Evolutionary conservation across 768 basidiomycete species (phyloP).

Genomic region (Leccinellum albellum): DNA sequence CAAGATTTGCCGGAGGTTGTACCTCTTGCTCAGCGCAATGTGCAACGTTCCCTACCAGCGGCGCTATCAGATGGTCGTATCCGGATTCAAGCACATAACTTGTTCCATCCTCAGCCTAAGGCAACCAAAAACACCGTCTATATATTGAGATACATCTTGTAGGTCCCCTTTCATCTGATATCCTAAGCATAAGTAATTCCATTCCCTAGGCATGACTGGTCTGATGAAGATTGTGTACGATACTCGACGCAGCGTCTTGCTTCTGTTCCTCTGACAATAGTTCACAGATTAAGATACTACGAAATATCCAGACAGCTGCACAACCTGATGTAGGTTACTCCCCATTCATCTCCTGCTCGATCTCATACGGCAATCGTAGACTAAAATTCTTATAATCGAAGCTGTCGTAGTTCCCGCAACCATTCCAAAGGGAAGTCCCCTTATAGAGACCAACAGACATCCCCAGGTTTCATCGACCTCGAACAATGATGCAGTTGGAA

Average conservation of each 20-base stretch:
- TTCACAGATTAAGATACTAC: neutral
- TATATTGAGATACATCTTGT: neutral
- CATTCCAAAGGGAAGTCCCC: neutral
- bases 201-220: neutral
- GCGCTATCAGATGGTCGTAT: neutral
- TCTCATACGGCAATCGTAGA: neutral
- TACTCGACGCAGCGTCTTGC: neutral
- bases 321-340: neutral
- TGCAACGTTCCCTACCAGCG: neutral
- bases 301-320: neutral
- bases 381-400: conserved; percentile 1
- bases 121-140: neutral
- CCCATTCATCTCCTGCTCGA: neutral
- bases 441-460: neutral
- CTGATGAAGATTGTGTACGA: conserved; percentile 4
- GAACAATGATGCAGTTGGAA: neutral
- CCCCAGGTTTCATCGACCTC: neutral
- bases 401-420: neutral
- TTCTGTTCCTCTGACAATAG: neutral
- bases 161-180: neutral
- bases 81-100: neutral
- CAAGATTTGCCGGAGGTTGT: neutral
- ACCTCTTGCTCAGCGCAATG: neutral
- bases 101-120: neutral
- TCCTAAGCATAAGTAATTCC: neutral